These are phyloP conservation scores for Castanea sativa DNA, from an alignment of 306 rosid species.

Conservation along the genomic window DNA sequence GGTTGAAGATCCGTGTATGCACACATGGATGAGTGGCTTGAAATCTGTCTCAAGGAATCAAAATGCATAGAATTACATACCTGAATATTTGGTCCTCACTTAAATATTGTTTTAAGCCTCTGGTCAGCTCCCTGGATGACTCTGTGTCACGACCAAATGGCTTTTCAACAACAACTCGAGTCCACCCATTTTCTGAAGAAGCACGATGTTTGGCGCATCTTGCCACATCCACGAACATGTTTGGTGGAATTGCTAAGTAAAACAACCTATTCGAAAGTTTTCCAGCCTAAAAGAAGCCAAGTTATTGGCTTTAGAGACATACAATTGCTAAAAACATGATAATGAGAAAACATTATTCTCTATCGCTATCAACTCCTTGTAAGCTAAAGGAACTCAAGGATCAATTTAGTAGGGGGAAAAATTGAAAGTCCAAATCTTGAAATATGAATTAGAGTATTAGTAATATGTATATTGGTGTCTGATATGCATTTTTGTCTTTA, in stretches of 20 bases:
- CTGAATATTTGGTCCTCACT: conserved; percentile 93
- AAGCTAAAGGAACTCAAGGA: not conserved
- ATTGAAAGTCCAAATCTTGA: not conserved
- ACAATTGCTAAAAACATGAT: conserved; percentile 3
- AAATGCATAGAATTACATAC: conserved; percentile 29
- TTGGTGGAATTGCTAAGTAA: conserved; percentile 91
- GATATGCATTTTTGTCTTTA: no score
- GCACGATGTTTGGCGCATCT: conserved; percentile 72
- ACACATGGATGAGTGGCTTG: not conserved
- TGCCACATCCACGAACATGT: conserved; percentile 84
- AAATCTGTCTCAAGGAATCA: not conserved
- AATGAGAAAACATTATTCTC: conserved; percentile 4
- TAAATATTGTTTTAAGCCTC: conserved; percentile 71
- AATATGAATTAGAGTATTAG: not conserved
- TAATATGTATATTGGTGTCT: not conserved
- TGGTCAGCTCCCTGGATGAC: conserved; percentile 80
- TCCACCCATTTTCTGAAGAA: conserved; percentile 87
- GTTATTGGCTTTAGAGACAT: not conserved
- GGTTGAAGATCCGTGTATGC: conserved; percentile 10
- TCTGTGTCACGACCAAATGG: conserved; percentile 90
- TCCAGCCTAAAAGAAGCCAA: conserved; percentile 51
- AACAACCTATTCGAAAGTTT: conserved; percentile 67
- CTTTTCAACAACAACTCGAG: conserved; percentile 91
- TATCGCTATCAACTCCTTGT: no score
- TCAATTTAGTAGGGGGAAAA: not conserved